Conservation (phyloP, 805 yeast genomes). For the Candida boidinii region DNA sequence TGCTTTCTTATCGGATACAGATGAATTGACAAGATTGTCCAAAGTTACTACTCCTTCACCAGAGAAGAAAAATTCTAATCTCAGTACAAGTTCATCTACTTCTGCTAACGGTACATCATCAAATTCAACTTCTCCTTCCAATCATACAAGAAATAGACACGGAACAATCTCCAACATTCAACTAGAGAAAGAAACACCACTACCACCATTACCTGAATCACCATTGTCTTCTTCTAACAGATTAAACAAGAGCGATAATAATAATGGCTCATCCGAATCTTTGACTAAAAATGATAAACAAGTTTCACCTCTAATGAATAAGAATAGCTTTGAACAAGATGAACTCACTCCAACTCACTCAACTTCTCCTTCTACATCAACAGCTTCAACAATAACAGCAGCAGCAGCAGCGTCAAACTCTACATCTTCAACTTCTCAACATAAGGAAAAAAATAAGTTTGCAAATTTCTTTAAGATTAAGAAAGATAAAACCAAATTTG, state of each 20-base stretch:
- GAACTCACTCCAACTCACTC: too few relatives aligned
- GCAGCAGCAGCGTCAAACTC: background rate
- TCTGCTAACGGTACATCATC: background rate
- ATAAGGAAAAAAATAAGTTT: constrained; percentile 9
- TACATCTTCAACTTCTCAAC: background rate
- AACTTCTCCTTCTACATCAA: too few relatives aligned
- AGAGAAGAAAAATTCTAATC: too few relatives aligned
- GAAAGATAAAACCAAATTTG: constrained; percentile 11
- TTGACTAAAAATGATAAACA: background rate
- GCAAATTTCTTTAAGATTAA: constrained; percentile 20
- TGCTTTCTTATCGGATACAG: too few relatives aligned
- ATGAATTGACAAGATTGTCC: too few relatives aligned
- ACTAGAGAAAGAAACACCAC: too few relatives aligned
- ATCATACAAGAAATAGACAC: constrained; percentile 20
- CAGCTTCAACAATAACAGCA: background rate
- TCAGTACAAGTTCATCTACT: too few relatives aligned
- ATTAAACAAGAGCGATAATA: background rate
- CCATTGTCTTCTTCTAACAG: too few relatives aligned
- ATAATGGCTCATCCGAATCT: background rate
- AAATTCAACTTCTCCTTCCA: constrained; percentile 4
- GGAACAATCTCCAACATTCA: too few relatives aligned
- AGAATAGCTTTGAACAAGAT: too few relatives aligned
- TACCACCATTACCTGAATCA: background rate
- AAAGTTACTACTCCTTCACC: background rate
- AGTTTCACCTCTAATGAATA: background rate